Evolutionary conservation across 495 filamentous ascomycete genomes (phyloP).

Genomic region (Peziza echinospora): DNA sequence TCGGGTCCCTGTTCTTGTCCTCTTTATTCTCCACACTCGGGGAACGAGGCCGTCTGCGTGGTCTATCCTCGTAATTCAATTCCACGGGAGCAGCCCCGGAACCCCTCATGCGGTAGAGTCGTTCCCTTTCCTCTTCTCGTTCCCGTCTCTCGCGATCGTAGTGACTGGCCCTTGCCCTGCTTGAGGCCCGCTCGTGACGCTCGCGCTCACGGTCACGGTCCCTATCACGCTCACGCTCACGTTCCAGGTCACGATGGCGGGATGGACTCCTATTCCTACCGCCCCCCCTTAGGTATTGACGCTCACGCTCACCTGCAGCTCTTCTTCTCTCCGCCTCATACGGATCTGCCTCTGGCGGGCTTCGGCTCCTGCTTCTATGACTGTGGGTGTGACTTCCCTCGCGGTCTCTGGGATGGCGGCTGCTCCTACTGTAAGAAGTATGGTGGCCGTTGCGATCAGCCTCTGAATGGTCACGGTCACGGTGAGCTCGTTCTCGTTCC

Average conservation of each 20-base stretch:
- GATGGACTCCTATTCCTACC: slow-evolving; percentile 13
- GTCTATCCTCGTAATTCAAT: slow-evolving; percentile 57
- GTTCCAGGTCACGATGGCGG: slow-evolving; percentile 19
- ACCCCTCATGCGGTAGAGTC: slow-evolving; percentile 56
- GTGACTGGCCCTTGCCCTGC: slow-evolving; percentile 21
- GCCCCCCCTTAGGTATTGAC: slow-evolving; percentile 21
- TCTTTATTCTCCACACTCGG: slow-evolving; percentile 53
- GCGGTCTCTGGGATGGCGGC: neutral
- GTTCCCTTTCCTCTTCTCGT: slow-evolving; percentile 66
- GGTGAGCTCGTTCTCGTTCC: slow-evolving; percentile 24
- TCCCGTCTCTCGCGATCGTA: slow-evolving; percentile 55
- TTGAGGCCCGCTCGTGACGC: slow-evolving; percentile 16
- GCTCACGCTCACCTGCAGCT: slow-evolving; percentile 21
- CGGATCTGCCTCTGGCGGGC: slow-evolving; percentile 8
- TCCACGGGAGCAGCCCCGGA: slow-evolving; percentile 62
- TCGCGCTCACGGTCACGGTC: slow-evolving; percentile 32
- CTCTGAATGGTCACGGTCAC: slow-evolving; percentile 21
- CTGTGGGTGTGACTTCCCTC: no score
- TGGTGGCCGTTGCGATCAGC: slow-evolving; percentile 23
- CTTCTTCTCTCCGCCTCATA: slow-evolving; percentile 23
- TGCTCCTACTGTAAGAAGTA: slow-evolving; percentile 13
- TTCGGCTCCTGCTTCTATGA: neutral
- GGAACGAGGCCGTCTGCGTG: slow-evolving; percentile 39
- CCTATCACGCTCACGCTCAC: slow-evolving; percentile 24
- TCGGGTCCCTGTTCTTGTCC: slow-evolving; percentile 33